Evolutionary conservation across 2,329 filamentous ascomycete genomes (phyloP).

Genomic region (Chrysosporium keratinophilum): DNA sequence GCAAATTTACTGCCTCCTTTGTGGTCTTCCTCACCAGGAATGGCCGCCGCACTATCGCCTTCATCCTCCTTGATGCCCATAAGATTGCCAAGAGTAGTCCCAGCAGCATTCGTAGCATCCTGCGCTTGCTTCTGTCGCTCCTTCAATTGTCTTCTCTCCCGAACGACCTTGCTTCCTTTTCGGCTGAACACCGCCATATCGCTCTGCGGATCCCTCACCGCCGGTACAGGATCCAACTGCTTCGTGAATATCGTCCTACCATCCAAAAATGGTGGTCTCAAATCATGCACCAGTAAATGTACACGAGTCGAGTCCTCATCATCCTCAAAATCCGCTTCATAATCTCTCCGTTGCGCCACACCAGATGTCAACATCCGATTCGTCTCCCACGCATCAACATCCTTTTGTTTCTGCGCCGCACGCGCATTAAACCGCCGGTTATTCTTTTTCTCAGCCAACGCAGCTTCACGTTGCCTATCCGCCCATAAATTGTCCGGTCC

Average conservation of each 20-base stretch:
- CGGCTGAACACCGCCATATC: conserved; percentile 98
- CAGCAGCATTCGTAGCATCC: conserved; percentile 84
- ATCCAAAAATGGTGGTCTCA: conserved; percentile 89
- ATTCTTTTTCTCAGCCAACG: conserved; percentile 68
- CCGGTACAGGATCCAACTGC: conserved; percentile 87
- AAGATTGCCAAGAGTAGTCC: conserved; percentile 83
- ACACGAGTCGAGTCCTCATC: conserved; percentile 84
- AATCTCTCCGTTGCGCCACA: conserved; percentile 78
- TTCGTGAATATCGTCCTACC: conserved; percentile 95
- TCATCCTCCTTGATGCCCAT: conserved; percentile 93
- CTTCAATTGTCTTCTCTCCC: conserved; percentile 79
- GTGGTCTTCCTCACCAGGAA: conserved; percentile 58
- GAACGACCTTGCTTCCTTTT: conserved; percentile 87
- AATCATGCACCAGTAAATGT: conserved; percentile 84
- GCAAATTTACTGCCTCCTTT: conserved; percentile 69
- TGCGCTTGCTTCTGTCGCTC: conserved; percentile 91
- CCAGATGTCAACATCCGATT: conserved; percentile 97
- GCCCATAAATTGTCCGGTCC: conserved; percentile 61
- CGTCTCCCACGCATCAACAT: conserved; percentile 96
- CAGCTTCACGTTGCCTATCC: conserved; percentile 64
- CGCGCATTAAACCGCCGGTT: conserved; percentile 60
- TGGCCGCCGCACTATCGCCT: conserved; percentile 70
- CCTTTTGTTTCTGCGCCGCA: conserved; percentile 75
- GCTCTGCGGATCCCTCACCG: conserved; percentile 85
- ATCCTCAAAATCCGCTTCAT: conserved; percentile 65